Conservation (phyloP, 2,329 filamentous ascomycete genomes). For the Colletotrichum horii region DNA sequence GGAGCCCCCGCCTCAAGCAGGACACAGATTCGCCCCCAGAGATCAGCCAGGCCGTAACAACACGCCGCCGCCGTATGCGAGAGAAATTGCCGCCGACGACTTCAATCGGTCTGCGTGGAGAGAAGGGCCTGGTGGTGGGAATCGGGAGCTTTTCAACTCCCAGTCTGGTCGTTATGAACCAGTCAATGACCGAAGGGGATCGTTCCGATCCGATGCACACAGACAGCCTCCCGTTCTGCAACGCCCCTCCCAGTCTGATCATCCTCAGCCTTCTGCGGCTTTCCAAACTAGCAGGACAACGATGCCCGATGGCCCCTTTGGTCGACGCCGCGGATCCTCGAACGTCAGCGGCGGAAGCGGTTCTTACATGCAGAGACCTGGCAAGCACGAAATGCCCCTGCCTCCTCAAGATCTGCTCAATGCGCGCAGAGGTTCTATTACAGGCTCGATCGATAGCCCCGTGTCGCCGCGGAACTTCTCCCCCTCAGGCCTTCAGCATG, state of each 20-base stretch:
- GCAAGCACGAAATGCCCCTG: conserved; percentile 48
- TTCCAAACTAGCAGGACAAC: conserved; percentile 78
- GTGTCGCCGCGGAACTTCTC: conserved; percentile 51
- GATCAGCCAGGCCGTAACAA: conserved; percentile 53
- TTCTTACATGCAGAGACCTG: conserved; percentile 64
- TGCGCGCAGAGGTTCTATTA: conserved; percentile 53
- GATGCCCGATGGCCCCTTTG: conserved; percentile 70
- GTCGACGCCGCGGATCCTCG: conserved; percentile 83
- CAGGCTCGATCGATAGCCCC: conserved; percentile 55
- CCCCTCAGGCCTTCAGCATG: conserved; percentile 38
- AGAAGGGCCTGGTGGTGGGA: conserved; percentile 67
- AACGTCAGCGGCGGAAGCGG: conserved; percentile 89
- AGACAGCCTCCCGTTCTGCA: conserved; percentile 81
- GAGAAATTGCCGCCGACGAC: conserved; percentile 92
- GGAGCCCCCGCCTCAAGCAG: conserved; percentile 50
- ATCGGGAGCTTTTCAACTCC: conserved; percentile 90
- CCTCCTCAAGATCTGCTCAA: conserved; percentile 48
- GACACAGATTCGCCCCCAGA: conserved; percentile 26
- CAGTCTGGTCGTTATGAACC: conserved; percentile 93
- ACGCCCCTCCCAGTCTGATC: conserved; percentile 67
- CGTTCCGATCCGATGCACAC: conserved; percentile 69
- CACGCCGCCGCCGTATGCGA: conserved; percentile 58
- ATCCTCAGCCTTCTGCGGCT: conserved; percentile 81
- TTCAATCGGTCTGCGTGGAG: conserved; percentile 86
- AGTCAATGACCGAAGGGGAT: conserved; percentile 77